phyloP scores from a whole-genome alignment of 371 early-diverging fungal genomes.

The Lichtheimia ornata region DNA sequence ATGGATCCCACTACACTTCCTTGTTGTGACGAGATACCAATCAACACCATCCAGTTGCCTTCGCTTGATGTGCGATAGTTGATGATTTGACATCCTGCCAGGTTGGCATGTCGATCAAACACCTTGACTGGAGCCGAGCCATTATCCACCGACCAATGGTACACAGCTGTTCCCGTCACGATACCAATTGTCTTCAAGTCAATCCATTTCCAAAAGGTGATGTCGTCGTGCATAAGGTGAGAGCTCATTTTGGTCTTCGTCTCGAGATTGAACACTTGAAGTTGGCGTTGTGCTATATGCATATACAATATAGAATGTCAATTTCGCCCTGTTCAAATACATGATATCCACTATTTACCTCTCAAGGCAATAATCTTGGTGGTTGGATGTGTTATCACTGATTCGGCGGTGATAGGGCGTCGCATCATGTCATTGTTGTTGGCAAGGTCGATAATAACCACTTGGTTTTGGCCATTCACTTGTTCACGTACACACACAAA shows the following conservation, averaged over 20 bases:
- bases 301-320: not conserved
- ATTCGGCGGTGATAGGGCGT: conserved; percentile 96
- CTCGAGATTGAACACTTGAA: conserved; percentile 97
- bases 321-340: not conserved
- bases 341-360: conserved; percentile 50
- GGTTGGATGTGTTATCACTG: conserved; percentile 97
- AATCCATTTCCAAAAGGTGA: conserved; percentile 97
- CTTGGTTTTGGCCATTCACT: conserved; percentile 82
- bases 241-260: conserved; percentile 93
- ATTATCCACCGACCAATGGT: conserved; percentile 97
- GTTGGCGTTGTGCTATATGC: conserved; percentile 76
- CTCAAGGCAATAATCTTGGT: conserved; percentile 94
- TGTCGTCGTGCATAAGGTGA: conserved; percentile 89
- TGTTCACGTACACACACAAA: conserved; percentile 96
- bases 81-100: conserved; percentile 91
- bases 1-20: conserved; percentile 93
- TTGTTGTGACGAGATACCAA: conserved; percentile 91
- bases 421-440: conserved; percentile 82
- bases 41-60: conserved; percentile 91
- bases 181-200: conserved; percentile 85
- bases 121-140: conserved; percentile 83
- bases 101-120: conserved; percentile 88
- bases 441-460: conserved; percentile 92
- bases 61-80: conserved; percentile 89
- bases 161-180: conserved; percentile 87